Conservation (phyloP, 1,284 basidiomycete species). For the Melampsora americana region DNA sequence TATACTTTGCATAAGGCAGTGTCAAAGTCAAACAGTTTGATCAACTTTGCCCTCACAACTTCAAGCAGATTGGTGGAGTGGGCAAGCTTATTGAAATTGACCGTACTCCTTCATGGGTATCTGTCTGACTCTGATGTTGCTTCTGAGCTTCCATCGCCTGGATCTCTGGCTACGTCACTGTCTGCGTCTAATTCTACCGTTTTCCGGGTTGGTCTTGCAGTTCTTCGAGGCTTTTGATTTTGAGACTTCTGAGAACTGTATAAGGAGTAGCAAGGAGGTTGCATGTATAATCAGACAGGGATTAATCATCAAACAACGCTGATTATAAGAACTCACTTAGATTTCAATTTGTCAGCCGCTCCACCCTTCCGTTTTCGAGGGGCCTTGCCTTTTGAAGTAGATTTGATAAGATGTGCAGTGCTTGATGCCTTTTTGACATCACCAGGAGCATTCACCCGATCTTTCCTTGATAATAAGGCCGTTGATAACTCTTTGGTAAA, state of each 20-base stretch:
- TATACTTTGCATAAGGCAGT: no score
- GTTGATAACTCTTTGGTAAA: slow-evolving; percentile 26
- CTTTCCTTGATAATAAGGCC: slow-evolving; percentile 20
- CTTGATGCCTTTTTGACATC: slow-evolving; percentile 19
- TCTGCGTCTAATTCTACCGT: neutral
- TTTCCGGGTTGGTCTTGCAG: neutral
- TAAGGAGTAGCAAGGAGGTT: neutral
- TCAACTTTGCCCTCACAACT: no score
- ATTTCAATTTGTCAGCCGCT: neutral
- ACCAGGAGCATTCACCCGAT: slow-evolving; percentile 2
- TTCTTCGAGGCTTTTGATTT: neutral
- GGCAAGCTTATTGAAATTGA: no score
- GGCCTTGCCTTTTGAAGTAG: neutral
- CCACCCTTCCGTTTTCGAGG: neutral
- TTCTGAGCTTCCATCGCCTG: neutral
- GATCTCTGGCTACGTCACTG: neutral
- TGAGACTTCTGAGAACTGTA: neutral
- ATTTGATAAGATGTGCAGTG: neutral
- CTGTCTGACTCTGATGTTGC: neutral
- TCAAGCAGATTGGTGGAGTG: no score
- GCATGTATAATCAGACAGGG: neutral
- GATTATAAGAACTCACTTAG: neutral
- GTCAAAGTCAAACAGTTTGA: no score
- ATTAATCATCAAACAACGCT: neutral
- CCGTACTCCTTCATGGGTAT: no score